phyloP scores from a whole-genome alignment of 768 basidiomycete species.

The Trichaptum fuscoviolaceum region DNA sequence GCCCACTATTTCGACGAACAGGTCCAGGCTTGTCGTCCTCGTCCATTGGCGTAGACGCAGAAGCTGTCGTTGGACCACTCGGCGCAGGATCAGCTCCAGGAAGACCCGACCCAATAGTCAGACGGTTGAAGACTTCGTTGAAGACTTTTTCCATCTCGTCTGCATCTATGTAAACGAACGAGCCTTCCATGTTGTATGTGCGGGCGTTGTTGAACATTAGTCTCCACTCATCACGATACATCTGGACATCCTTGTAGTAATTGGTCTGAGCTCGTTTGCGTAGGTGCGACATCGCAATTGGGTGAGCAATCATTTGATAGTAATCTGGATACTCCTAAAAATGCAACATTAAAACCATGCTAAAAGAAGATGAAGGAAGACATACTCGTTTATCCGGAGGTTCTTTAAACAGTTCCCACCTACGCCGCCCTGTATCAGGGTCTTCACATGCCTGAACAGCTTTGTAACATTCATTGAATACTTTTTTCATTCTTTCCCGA shows the following conservation, averaged over 20 bases:
- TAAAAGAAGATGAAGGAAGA: constrained; percentile 9
- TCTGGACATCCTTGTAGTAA: constrained; percentile 68
- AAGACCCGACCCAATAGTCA: constrained; percentile 61
- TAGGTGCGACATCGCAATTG: constrained; percentile 84
- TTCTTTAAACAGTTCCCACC: constrained; percentile 84
- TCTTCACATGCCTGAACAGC: constrained; percentile 72
- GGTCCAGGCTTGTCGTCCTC: constrained; percentile 66
- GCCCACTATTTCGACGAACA: constrained; percentile 47
- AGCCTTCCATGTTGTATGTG: constrained; percentile 91
- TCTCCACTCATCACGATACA: constrained; percentile 75
- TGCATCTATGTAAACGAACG: constrained; percentile 92
- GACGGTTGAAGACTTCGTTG: constrained; percentile 59
- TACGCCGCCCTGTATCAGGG: constrained; percentile 59
- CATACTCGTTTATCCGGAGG: constrained; percentile 73
- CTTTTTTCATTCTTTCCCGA: constrained; percentile 79
- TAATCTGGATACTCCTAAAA: constrained; percentile 85
- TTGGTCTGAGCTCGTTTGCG: constrained; percentile 65
- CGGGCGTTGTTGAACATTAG: constrained; percentile 94
- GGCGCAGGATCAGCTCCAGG: constrained; percentile 58
- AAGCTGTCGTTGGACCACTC: constrained; percentile 29
- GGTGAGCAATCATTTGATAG: constrained; percentile 80
- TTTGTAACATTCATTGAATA: constrained; percentile 69
- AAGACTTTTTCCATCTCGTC: constrained; percentile 93
- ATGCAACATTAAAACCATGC: constrained; percentile 15
- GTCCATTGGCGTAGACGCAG: constrained; percentile 75